Evolutionary conservation across 768 basidiomycete species (phyloP).

Genomic region (Lyophyllum decastes): DNA sequence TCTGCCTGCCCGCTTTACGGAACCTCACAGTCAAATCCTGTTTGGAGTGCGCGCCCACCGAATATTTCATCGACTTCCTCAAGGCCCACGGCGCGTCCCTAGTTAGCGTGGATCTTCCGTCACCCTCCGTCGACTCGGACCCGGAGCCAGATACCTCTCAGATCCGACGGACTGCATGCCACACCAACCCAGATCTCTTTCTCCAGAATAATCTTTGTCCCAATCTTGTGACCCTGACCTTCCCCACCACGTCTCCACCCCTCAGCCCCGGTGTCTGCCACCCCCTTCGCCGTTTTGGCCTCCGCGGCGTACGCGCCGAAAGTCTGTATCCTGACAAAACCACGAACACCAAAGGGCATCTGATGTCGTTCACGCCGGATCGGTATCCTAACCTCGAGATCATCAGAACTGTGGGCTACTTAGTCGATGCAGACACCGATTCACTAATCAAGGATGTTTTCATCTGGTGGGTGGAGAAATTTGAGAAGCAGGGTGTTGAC

Average conservation of each 20-base stretch:
- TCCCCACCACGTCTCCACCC: conserved; percentile 36
- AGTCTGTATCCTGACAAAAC: conserved; percentile 45
- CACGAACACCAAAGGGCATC: conserved; percentile 36
- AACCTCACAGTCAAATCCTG: conserved; percentile 41
- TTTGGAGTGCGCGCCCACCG: conserved; percentile 17
- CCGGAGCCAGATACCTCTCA: conserved; percentile 29
- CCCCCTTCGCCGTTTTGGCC: conserved; percentile 46
- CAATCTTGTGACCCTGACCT: conserved; percentile 44
- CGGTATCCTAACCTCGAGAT: conserved; percentile 48
- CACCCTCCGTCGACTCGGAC: conserved; percentile 35
- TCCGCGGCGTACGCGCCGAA: conserved; percentile 43
- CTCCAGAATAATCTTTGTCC: conserved; percentile 43
- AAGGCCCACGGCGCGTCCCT: conserved; percentile 41
- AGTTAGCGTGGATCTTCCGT: conserved; percentile 39
- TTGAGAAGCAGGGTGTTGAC: conserved; percentile 49
- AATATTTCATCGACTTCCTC: conserved; percentile 38
- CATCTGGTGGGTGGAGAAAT: conserved; percentile 55
- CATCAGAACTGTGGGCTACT: conserved; percentile 47
- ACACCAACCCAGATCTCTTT: conserved; percentile 44
- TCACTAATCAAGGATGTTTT: conserved; percentile 46
- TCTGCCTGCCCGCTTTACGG: conserved; percentile 43
- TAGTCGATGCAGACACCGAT: conserved; percentile 48
- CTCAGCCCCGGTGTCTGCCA: conserved; percentile 29
- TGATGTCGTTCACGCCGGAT: conserved; percentile 40
- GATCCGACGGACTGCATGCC: conserved; percentile 25